Base-by-base conservation (phyloP, 2,329 filamentous ascomycete genomes). In the Ophiostoma populinum region DNA sequence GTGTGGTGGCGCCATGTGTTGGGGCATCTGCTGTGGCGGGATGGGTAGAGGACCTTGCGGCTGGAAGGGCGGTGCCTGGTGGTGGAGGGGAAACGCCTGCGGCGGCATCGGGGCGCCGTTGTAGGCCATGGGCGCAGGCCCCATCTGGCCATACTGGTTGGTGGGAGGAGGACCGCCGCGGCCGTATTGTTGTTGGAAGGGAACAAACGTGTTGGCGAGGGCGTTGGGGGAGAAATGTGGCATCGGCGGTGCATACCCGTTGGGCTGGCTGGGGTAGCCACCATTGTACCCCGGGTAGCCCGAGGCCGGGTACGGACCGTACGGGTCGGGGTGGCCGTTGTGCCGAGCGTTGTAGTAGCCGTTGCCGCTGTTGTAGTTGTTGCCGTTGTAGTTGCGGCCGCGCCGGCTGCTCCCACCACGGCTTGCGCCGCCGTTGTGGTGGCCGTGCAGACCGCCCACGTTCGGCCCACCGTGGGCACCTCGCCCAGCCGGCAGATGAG, bases 401-500 rank as follows among this genome's bases (percentile, higher is more conserved):
- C 57, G 55, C 22, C 51, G 50, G 6, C 51, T 47, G n/a, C 52
- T 49, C n/a, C 49, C 49, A 35, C 57, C 57, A 4, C 27, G 18
- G 9, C 39, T 36, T 15, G 33, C 36, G 12, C 47, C 48, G 37
- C 56, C 56, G 17, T 27, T 32, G 17, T 24, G 26, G 17, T 36
- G 29, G n/a, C 38, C 31, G 43, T 52, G 53, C 40, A 54, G 35
- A 15, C 46, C 46, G 27, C 13, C 25, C 22, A 30, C 24, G 24
- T 33, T 36, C 11, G 51, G 59, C 61, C 34, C 39, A 61, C 64
- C 59, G 70, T 65, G 55, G 64, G 64, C 59, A 75, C 72, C 36
- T 24, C 42, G 42, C 67, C 76, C 76, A 70, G 73, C 73, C 71
- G 75, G 72, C 73, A 78, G 72, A 76, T 77, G 73, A 67, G 64